phyloP scores from a whole-genome alignment of 2,329 filamentous ascomycete genomes.

The Colletotrichum brevisporum region DNA sequence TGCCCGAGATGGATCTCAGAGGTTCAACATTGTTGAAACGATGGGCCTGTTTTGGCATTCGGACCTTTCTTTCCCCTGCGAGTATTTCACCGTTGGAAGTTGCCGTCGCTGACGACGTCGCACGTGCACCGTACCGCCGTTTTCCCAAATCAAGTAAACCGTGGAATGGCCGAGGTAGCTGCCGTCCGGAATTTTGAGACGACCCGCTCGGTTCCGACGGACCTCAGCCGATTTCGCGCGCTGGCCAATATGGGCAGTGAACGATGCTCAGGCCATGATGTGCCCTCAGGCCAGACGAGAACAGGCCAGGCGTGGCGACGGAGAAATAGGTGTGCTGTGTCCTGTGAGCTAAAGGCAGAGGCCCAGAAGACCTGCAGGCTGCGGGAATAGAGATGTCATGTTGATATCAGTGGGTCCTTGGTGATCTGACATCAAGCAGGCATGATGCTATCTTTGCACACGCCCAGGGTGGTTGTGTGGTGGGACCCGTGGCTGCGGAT shows the following conservation, averaged over 20 bases:
- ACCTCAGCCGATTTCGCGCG: slow-evolving; percentile 28
- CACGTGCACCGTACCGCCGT: not conserved
- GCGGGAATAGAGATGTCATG: slow-evolving; percentile 30
- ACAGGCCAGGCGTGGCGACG: slow-evolving; percentile 17
- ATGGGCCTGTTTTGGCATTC: slow-evolving; percentile 27
- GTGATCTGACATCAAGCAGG: slow-evolving; percentile 38
- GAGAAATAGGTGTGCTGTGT: slow-evolving; percentile 10
- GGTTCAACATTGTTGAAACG: slow-evolving; percentile 29
- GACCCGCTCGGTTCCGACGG: slow-evolving; percentile 25
- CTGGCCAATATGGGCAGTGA: slow-evolving; percentile 20
- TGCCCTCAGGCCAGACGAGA: slow-evolving; percentile 25
- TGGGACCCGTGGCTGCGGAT: slow-evolving; percentile 32
- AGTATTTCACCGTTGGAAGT: slow-evolving; percentile 13
- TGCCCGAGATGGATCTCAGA: slow-evolving; percentile 35
- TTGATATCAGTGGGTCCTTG: slow-evolving; percentile 38
- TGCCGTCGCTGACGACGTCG: too few relatives aligned
- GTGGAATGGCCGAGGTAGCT: not conserved
- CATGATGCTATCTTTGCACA: slow-evolving; percentile 34
- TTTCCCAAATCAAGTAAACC: not conserved
- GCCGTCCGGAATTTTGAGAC: slow-evolving; percentile 14
- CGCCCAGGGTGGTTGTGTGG: slow-evolving; percentile 24
- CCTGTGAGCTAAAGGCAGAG: slow-evolving; percentile 6
- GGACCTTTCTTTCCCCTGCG: slow-evolving; percentile 10
- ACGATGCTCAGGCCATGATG: slow-evolving; percentile 35
- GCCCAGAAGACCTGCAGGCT: slow-evolving; percentile 9